Evolutionary conservation across 805 yeast species (phyloP), one percentile per base, ranked within the genome.

Genomic region (Starmera caribaea): DNA sequence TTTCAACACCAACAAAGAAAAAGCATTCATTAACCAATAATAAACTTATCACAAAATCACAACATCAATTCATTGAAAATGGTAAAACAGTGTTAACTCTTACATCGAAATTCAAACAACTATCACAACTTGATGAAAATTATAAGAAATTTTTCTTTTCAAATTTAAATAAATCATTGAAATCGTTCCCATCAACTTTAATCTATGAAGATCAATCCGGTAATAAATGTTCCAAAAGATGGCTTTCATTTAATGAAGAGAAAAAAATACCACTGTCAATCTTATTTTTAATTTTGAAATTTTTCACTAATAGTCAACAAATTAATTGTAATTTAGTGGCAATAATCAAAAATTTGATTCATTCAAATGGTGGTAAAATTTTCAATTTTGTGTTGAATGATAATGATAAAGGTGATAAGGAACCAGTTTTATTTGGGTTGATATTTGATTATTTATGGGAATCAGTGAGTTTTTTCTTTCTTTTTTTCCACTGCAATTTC

Each of bases 371-470:
- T 5, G 42, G 41, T 5, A 39, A 32, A n/a, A 34, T 44, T 12
- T 29, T 36, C 11, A 38, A 46, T 36, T 39, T 41, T 30, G 5
- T 41, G 11, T 11, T 40, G 11, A 9, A 16, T 30, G 35, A 38
- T 16, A 16, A 30, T 16, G 3, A 10, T 15, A 27, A 30, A 12
- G 21, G 12, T 14, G 32, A 31, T 17, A 11, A 10, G 5, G 35
- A 41, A 32, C 13, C 2, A 4, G 21, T 37, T n/a, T 32, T 40
- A 13, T 45, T 48, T 30, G 12, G 38, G 13, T 14, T 24, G n/a
- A 41, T 49, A 4, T 35, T 50, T 9, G 41, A 43, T 3, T 49
- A 45, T 42, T 41, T 55, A 17, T 44, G 35, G 40, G 48, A 50
- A 32, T 32, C 14, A 16, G 32, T 30, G 10, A 30, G 32, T 14